A percentile compares a stretch with the other conserved stretches of the same genome.
phyloP scores from a whole-genome alignment of 106 monocot species.

The Dendrobium nobile region DNA sequence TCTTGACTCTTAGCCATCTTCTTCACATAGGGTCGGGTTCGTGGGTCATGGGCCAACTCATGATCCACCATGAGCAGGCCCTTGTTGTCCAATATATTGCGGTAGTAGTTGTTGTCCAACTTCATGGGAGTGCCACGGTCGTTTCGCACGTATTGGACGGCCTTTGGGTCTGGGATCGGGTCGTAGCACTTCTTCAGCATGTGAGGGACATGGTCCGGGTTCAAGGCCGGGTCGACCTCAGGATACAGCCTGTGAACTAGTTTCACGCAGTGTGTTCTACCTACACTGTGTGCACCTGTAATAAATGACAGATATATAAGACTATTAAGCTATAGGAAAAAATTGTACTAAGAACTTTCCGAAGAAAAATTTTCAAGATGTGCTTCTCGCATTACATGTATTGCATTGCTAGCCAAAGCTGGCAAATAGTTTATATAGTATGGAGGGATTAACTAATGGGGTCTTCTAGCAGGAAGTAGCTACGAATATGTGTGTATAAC shows the following conservation, averaged over 20 bases:
- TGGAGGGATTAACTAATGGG: too few species aligned
- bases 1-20: slow-evolving; percentile 79
- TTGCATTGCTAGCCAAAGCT: too few species aligned
- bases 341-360: too few species aligned
- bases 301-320: background rate
- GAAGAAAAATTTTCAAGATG: background rate
- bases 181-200: slow-evolving; percentile 81
- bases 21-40: slow-evolving; percentile 51
- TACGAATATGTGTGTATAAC: too few species aligned
- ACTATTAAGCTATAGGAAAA: too few species aligned
- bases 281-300: slow-evolving; percentile 64
- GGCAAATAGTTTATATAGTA: too few species aligned
- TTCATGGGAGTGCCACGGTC: slow-evolving; percentile 75
- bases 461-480: too few species aligned
- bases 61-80: slow-evolving; percentile 71
- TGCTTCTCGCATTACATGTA: too few species aligned
- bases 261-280: slow-evolving; percentile 80
- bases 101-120: slow-evolving; percentile 88
- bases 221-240: slow-evolving; percentile 55
- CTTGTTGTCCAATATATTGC: slow-evolving; percentile 71
- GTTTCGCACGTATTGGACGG: slow-evolving; percentile 75
- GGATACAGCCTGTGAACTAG: slow-evolving; percentile 75
- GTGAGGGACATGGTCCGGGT: slow-evolving; percentile 66
- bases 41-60: slow-evolving; percentile 43
- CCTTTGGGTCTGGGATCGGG: slow-evolving; percentile 74